Conservation (phyloP, 257 asterid species). For the Przewalskia tangutica region DNA sequence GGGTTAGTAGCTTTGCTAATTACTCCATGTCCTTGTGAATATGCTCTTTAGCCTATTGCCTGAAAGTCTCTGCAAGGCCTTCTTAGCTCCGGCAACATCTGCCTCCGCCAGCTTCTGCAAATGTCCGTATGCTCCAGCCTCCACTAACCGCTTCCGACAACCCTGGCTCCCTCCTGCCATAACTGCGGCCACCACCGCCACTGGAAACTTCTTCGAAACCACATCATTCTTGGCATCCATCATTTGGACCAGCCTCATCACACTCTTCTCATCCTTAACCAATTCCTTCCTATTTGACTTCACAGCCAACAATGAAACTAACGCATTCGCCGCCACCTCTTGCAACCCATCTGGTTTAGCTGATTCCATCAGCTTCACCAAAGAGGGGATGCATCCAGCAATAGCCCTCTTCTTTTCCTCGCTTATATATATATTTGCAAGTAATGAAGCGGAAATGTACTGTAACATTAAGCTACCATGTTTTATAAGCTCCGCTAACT, state of each 20-base stretch:
- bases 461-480: constrained; percentile 68
- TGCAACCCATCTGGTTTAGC: constrained; percentile 87
- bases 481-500: constrained; percentile 54
- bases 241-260: constrained; percentile 67
- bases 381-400: constrained; percentile 58
- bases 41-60: constrained; percentile 64
- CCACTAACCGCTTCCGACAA: constrained; percentile 68
- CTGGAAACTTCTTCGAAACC: constrained; percentile 70
- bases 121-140: constrained; percentile 56
- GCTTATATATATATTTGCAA: constrained; percentile 53
- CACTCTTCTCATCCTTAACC: constrained; percentile 74
- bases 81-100: constrained; percentile 73
- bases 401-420: constrained; percentile 68
- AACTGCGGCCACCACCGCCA: constrained; percentile 58
- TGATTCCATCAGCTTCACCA: constrained; percentile 81
- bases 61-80: constrained; percentile 84
- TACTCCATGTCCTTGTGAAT: constrained; percentile 66
- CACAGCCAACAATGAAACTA: constrained; percentile 56
- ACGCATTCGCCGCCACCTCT: constrained; percentile 80
- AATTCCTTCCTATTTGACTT: constrained; percentile 64
- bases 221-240: constrained; percentile 61
- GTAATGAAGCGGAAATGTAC: constrained; percentile 71
- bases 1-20: constrained; percentile 21
- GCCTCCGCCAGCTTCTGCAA: constrained; percentile 60
- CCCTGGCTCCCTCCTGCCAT: constrained; percentile 89